Evolutionary conservation across 129 eudicot genomes (phyloP).

Genomic region (Flaveria bidentis): DNA sequence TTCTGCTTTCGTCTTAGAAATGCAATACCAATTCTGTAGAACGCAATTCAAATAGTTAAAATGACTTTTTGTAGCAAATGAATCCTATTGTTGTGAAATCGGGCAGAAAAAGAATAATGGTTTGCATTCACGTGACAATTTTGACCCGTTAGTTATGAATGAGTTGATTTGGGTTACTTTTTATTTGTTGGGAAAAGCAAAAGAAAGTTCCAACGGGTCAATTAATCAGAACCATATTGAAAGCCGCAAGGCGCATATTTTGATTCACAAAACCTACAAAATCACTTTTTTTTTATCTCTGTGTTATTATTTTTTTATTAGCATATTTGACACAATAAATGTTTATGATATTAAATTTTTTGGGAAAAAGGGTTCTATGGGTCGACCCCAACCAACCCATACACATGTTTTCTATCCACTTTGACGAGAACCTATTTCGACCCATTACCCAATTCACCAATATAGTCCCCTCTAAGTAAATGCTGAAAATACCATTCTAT

Average conservation of each 20-base stretch:
- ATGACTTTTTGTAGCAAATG: not conserved
- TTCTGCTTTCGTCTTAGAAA: slow-evolving; percentile 74
- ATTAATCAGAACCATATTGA: not conserved
- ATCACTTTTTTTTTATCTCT: not conserved
- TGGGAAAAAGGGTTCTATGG: not conserved
- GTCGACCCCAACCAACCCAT: not conserved
- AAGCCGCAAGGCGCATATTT: no score
- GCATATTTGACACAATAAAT: not conserved
- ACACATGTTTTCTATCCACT: not conserved
- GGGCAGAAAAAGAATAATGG: not conserved
- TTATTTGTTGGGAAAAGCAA: not conserved
- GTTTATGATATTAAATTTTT: no score
- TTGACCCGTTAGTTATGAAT: not conserved
- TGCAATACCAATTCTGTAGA: slow-evolving; percentile 80
- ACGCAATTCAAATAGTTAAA: slow-evolving; percentile 6
- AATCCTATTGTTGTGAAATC: not conserved
- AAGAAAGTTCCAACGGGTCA: not conserved
- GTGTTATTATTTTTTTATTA: not conserved
- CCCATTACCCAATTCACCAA: not conserved
- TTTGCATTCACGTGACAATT: no score
- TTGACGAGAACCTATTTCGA: not conserved
- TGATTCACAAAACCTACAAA: not conserved
- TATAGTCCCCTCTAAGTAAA: slow-evolving; percentile 1
- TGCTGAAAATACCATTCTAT: not conserved
- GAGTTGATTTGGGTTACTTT: not conserved